Conservation (phyloP, 2,329 filamentous ascomycete species). For the Epichloe gansuensis region DNA sequence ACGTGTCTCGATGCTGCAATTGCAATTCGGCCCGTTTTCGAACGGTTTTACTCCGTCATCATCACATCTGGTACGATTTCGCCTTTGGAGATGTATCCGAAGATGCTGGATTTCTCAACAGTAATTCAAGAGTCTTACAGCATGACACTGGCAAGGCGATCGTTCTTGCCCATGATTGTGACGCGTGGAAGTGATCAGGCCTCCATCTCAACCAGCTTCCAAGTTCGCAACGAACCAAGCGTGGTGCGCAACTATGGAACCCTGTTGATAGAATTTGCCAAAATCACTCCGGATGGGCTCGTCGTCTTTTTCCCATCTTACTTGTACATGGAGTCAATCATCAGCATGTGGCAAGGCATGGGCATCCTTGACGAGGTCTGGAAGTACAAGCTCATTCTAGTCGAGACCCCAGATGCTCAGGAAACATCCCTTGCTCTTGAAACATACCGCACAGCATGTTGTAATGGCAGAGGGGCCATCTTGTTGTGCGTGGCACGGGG, state of each 20-base stretch:
- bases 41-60: slow-evolving; percentile 94
- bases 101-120: slow-evolving; percentile 88
- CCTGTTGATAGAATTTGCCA: slow-evolving; percentile 86
- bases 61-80: slow-evolving; percentile 97
- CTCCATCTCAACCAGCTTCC: slow-evolving; percentile 83
- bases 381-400: slow-evolving; percentile 97
- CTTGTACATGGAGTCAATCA: slow-evolving; percentile 98
- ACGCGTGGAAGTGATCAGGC: slow-evolving; percentile 91
- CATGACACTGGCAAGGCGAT: slow-evolving; percentile 87
- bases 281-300: slow-evolving; percentile 89
- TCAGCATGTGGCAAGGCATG: slow-evolving; percentile 99
- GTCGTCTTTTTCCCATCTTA: slow-evolving; percentile 99
- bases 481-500: slow-evolving; percentile 90
- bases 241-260: slow-evolving; percentile 97
- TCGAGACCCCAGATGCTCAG: slow-evolving; percentile 94
- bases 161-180: slow-evolving; percentile 97
- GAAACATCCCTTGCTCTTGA: slow-evolving; percentile 92
- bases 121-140: slow-evolving; percentile 95
- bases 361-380: slow-evolving; percentile 93
- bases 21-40: slow-evolving; percentile 94
- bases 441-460: slow-evolving; percentile 94
- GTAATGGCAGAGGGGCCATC: slow-evolving; percentile 88
- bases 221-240: slow-evolving; percentile 87
- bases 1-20: slow-evolving; percentile 95
- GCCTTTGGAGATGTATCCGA: slow-evolving; percentile 96